phyloP scores from a whole-genome alignment of 2,329 filamentous ascomycete genomes.

The Didymella sp. region DNA sequence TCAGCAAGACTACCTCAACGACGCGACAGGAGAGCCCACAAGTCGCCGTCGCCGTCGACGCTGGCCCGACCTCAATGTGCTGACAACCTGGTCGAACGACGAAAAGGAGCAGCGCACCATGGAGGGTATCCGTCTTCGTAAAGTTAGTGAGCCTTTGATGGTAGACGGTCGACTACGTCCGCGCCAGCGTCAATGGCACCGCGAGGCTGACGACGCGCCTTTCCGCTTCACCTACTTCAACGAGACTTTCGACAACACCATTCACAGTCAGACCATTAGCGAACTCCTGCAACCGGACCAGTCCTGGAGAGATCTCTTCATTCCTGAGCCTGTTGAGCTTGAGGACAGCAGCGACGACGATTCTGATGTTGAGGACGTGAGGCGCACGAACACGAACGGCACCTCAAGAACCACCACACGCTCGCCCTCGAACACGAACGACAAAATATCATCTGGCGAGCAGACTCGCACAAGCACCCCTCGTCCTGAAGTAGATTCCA shows the following conservation, averaged over 20 bases:
- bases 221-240: constrained; percentile 99
- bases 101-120: constrained; percentile 85
- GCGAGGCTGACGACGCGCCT: constrained; percentile 85
- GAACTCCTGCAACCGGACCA: constrained; percentile 86
- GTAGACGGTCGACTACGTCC: constrained; percentile 88
- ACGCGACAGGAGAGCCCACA: constrained; percentile 52
- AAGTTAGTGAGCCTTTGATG: constrained; percentile 90
- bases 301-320: constrained; percentile 85
- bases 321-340: constrained; percentile 74
- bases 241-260: constrained; percentile 92
- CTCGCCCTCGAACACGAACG: constrained; percentile 39
- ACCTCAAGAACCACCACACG: constrained; percentile 38
- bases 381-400: constrained; percentile 34
- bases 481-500: constrained; percentile 51
- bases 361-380: constrained; percentile 62
- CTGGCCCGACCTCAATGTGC: constrained; percentile 84
- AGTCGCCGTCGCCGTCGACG: constrained; percentile 61
- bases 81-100: constrained; percentile 88
- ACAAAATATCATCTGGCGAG: constrained; percentile 46
- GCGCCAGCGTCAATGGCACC: constrained; percentile 79
- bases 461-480: constrained; percentile 61
- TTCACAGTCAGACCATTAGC: constrained; percentile 94
- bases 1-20: constrained; percentile 71
- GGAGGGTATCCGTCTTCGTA: constrained; percentile 84
- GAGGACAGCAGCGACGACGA: constrained; percentile 74